Base-by-base conservation (phyloP, 495 filamentous ascomycete species). In the Talaromyces proteolyticus region DNA sequence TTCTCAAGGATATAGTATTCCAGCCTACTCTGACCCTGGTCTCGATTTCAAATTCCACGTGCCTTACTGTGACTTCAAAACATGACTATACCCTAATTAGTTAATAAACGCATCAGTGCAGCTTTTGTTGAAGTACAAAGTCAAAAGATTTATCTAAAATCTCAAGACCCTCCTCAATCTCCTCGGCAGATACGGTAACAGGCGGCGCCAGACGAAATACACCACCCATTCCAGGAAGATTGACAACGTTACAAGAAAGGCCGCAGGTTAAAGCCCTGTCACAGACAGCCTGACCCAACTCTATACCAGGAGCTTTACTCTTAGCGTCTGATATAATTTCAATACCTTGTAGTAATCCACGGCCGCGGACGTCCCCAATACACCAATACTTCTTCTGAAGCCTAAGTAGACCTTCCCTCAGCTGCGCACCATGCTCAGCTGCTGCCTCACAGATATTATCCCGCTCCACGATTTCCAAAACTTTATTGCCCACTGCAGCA, bases 181-280 rank as follows among this genome's bases (percentile, higher is more conserved):
- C 67, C 39, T 76, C 64, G 6, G 70, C 63, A 0, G 69, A 66
- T 1, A 80, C 69, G 0, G 76, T 82, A 14, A 82, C 72, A 0
- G 79, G 78, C 12, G 80, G 79, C 6, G 79, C 80, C 39, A 84
- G 68, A 17, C 80, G 60, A 47, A 81, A 79, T 0, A 75, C 66
- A 18, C 78, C 79, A 2, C 73, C 67, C 58, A 82, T 75, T n/a
- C 67, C 71, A 1, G 63, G 63, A 21, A 75, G 62, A 25, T 67
- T 77, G 10, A 71, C 67, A 4, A 83, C 29, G 45, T 80, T 81
- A 21, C 71, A 74, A 44, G 72, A 82, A 2, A 81, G 54, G 2
- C 80, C 80, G 3, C 73, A 47, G 19, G 68, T 65, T 44, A 74
- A 72, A 37, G 73, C 70, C 14, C 58, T 59, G 14, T 72, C 66